Base-by-base conservation (phyloP, 805 yeast species). In the Jamesozyma lodderae region DNA sequence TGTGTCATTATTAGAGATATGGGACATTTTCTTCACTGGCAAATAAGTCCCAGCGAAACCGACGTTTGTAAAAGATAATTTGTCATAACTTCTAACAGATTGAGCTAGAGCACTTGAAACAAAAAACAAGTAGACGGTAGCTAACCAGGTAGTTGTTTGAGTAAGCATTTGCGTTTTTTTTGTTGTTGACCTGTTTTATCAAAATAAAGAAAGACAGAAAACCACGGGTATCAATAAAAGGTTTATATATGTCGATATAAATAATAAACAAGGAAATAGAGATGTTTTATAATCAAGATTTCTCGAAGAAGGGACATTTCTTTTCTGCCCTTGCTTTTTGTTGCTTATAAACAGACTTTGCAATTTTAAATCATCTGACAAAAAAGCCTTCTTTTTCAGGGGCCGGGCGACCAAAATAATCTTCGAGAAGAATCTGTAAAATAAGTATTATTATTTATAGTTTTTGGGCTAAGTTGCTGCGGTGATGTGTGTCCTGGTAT, bases 41-140 rank as follows among this genome's bases (percentile, higher is more conserved):
- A 44, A 43, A 38, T 38, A 58, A 18, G 58, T 44, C 29, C 64
- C 63, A 15, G 53, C 46, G 35, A 56, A 59, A 33, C 63, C 63
- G 21, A 50, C 64, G 44, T 52, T 61, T 14, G 47, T 48, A 46
- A 51, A 55, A 26, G 43, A 49, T 38, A 48, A 35, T 46, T 41
- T 50, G 38, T 44, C 51, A 37, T 42, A 51, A 11, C 55, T 45
- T 26, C 41, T 41, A 4, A 36, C 33, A 13, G 26, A 45, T 23
- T 18, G 15, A 13, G 42, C 40, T 7, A 33, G 21, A 4, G 17
- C 36, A 13, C 19, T 23, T 21, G 36, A 4, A 19, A 23, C 17
- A 4, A 36, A 18, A 7, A 23, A 18, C 11, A 29, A 13, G 15
- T 25, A 30, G 3, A 31, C 23, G 6, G 39, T 32, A 14, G 36